Evolutionary conservation across 1,284 basidiomycete genomes (phyloP).

Genomic region (Malassezia vespertilionis): DNA sequence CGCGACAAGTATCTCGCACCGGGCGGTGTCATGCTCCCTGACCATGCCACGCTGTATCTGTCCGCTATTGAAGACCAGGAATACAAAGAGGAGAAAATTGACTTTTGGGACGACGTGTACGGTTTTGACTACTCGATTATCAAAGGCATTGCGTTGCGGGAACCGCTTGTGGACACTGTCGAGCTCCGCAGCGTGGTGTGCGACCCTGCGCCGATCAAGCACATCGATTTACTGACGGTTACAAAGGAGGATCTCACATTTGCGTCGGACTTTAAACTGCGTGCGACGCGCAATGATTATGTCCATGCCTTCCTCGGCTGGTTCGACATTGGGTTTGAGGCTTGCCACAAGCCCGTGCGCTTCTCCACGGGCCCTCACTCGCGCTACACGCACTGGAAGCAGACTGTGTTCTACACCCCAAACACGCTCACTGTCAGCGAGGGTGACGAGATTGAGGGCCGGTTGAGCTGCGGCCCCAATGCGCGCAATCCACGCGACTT

Average conservation of each 20-base stretch:
- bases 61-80: conserved; percentile 98
- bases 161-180: conserved; percentile 95
- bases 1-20: conserved; percentile 84
- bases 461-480: conserved; percentile 37
- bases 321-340: conserved; percentile 95
- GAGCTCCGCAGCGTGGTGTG: conserved; percentile 46
- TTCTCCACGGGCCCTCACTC: conserved; percentile 46
- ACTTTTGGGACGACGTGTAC: conserved; percentile 96
- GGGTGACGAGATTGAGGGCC: conserved; percentile 37
- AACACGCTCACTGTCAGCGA: conserved; percentile 36
- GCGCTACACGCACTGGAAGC: conserved; percentile 48
- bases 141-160: conserved; percentile 92
- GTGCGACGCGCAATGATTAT: conserved; percentile 76
- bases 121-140: conserved; percentile 99
- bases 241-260: conserved; percentile 93
- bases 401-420: conserved; percentile 47
- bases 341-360: conserved; percentile 87
- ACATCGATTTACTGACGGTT: conserved; percentile 75
- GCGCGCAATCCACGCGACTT: conserved; percentile 42
- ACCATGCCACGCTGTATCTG: conserved; percentile 81
- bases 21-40: conserved; percentile 87
- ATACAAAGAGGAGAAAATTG: conserved; percentile 98
- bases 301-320: conserved; percentile 98
- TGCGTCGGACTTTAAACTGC: conserved; percentile 66
- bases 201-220: conserved; percentile 42